Conservation (phyloP, 2,329 filamentous ascomycete species). For the Aspergillus novoparasiticus region DNA sequence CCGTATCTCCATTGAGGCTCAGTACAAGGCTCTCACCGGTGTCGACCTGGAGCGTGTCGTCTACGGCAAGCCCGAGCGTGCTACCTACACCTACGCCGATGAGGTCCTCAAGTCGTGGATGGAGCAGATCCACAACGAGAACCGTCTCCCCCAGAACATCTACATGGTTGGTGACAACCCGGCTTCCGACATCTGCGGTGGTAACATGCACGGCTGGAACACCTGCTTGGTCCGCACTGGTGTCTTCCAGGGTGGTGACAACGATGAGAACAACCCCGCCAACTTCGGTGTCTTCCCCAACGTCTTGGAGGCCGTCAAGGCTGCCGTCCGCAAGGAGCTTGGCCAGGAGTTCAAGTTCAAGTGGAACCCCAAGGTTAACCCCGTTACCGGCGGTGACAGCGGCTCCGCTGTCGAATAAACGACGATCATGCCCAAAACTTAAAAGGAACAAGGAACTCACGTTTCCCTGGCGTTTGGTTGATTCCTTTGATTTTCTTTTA, state of each 20-base stretch:
- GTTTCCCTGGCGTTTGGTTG: conserved; percentile 19
- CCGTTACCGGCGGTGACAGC: conserved; percentile 58
- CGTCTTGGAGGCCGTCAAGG: conserved; percentile 70
- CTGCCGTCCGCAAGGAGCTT: conserved; percentile 68
- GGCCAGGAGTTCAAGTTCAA: conserved; percentile 74
- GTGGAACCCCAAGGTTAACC: conserved; percentile 73
- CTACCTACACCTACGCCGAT: conserved; percentile 79
- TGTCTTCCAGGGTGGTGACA: conserved; percentile 75
- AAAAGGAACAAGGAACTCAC: conserved; percentile 14
- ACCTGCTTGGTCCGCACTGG: conserved; percentile 76
- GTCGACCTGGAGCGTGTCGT: conserved; percentile 73
- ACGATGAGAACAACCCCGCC: conserved; percentile 75
- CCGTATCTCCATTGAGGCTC: conserved; percentile 72
- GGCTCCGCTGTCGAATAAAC: conserved; percentile 59
- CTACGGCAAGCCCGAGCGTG: conserved; percentile 73
- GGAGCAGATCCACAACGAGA: conserved; percentile 73
- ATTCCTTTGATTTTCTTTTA: conserved; percentile 9
- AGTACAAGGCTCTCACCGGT: conserved; percentile 64
- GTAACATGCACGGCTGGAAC: conserved; percentile 83
- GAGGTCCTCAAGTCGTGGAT: conserved; percentile 74
- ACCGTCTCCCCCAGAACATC: conserved; percentile 67
- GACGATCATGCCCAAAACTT: conserved; percentile 16
- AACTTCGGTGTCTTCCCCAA: conserved; percentile 76
- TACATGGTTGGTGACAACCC: conserved; percentile 81
- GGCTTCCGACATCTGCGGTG: conserved; percentile 72